Conservation (phyloP, 495 filamentous ascomycete genomes). For the Xylaria castorea region DNA sequence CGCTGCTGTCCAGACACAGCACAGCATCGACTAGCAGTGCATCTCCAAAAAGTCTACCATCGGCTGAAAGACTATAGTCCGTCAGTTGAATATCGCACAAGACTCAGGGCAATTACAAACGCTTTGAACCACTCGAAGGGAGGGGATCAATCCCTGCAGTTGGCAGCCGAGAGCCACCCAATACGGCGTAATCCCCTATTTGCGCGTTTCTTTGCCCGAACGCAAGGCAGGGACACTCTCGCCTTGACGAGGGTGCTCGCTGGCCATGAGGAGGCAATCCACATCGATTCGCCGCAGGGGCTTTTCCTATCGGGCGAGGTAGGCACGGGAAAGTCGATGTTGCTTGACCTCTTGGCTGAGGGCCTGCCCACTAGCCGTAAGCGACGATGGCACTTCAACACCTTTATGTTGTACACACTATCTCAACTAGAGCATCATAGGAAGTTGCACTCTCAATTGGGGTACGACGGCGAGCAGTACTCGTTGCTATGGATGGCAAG, state of each 20-base stretch:
- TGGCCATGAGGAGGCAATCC: conserved; percentile 66
- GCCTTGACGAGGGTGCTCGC: conserved; percentile 66
- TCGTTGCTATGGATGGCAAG: conserved; percentile 70
- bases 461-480: conserved; percentile 56
- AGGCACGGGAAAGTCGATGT: conserved; percentile 74
- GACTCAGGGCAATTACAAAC: conserved; percentile 58
- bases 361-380: conserved; percentile 70
- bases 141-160: conserved; percentile 30
- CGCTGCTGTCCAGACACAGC: conserved; percentile 65
- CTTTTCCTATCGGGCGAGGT: conserved; percentile 74
- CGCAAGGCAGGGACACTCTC: conserved; percentile 54
- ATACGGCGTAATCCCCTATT: conserved; percentile 59
- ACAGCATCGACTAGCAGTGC: conserved; percentile 71
- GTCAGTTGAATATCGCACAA: conserved; percentile 62
- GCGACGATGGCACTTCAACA: conserved; percentile 75
- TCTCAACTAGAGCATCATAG: conserved; percentile 66
- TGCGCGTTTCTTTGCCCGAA: conserved; percentile 48
- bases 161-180: conserved; percentile 54
- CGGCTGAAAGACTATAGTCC: conserved; percentile 73
- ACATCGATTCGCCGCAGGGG: conserved; percentile 67
- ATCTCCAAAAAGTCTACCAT: conserved; percentile 72
- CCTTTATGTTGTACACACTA: conserved; percentile 74
- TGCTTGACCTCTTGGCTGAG: conserved; percentile 72
- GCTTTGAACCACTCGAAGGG: conserved; percentile 41
- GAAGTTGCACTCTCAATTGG: conserved; percentile 42